Evolutionary conservation across 805 yeast genomes (phyloP), one percentile per base, ranked within the genome.

Genomic region (Candida boleticola): DNA sequence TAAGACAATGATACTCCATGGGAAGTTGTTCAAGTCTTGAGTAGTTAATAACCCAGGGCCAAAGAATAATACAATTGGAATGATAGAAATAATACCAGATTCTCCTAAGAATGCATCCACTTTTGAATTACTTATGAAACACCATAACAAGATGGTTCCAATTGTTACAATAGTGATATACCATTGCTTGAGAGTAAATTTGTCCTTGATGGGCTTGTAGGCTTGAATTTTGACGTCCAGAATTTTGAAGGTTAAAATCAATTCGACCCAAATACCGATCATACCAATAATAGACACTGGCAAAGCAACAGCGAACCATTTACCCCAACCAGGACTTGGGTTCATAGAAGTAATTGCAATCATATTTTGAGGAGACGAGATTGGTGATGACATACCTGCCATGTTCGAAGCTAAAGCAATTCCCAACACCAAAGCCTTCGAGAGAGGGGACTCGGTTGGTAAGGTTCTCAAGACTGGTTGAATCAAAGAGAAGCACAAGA

Each of bases 301-400:
- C 16, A 90, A 63, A 0, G 96, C 79, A 36, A 92, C 79, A 5
- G 83, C 80, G 61, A 92, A 93, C 99, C 99, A 92, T 58, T 88
- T 85, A 9, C 83, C 82, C 99, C 99, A 92, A 6, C 79, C 77
- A 13, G 84, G 84, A 37, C 84, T 80, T 1, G 95, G 96, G 43
- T 73, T 74, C 98, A 92, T 92, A 51, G 83, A 71, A 43, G 88
- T 90, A 39, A 92, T 74, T 1, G 97, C 96, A 53, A 92, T 82
- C 48, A 92, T 87, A 61, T 92, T 92, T 59, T 92, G 99, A 1
- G 99, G 99, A 2, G 97, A 88, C 1, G 97, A 90, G 56, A 92
- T 92, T 5, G 99, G 99, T 3, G 96, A 88, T 0, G 96, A 85
- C 95, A 90, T 92, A 50, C 99, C 99, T 18, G 96, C 98, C 37